These are phyloP conservation scores for Phyllosticta ampelicida DNA, from an alignment of 2,329 filamentous ascomycete species.

Conservation along the genomic window DNA sequence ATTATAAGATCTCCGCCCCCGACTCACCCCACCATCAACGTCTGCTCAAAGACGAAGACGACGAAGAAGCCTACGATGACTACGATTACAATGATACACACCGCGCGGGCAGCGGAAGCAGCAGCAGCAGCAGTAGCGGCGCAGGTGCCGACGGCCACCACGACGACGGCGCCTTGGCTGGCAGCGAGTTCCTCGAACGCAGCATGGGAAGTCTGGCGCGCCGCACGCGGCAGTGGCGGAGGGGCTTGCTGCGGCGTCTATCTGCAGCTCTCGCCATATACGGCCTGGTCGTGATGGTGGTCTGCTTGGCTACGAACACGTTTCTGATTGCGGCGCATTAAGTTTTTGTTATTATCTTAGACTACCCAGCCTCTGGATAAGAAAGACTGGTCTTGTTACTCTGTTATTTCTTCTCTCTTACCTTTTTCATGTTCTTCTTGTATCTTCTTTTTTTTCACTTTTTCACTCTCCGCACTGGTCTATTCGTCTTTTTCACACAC, in stretches of 20 bases:
- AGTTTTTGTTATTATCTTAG: neutral
- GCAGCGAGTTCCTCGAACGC: conserved; percentile 15
- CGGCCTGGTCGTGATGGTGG: conserved; percentile 76
- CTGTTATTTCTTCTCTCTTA: neutral
- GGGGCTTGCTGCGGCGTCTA: conserved; percentile 54
- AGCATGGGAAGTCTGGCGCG: conserved; percentile 26
- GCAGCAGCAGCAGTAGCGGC: neutral
- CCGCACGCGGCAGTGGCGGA: conserved; percentile 53
- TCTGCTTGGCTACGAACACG: conserved; percentile 76
- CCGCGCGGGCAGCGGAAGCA: conserved; percentile 32
- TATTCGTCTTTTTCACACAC: no score
- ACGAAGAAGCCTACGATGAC: conserved; percentile 53
- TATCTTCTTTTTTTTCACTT: neutral
- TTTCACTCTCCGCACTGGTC: neutral
- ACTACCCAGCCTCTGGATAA: neutral
- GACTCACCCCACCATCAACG: conserved; percentile 79
- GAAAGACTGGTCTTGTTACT: neutral
- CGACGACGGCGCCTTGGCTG: conserved; percentile 8
- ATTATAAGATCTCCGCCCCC: conserved; percentile 94
- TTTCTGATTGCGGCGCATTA: conserved; percentile 62
- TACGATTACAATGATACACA: conserved; percentile 40
- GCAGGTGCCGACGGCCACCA: neutral
- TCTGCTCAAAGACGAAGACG: conserved; percentile 83
- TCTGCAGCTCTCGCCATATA: conserved; percentile 72
- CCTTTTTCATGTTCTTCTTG: neutral